Base-by-base conservation (phyloP, 23 red algal genomes). In the Gracilaria gracilis region DNA sequence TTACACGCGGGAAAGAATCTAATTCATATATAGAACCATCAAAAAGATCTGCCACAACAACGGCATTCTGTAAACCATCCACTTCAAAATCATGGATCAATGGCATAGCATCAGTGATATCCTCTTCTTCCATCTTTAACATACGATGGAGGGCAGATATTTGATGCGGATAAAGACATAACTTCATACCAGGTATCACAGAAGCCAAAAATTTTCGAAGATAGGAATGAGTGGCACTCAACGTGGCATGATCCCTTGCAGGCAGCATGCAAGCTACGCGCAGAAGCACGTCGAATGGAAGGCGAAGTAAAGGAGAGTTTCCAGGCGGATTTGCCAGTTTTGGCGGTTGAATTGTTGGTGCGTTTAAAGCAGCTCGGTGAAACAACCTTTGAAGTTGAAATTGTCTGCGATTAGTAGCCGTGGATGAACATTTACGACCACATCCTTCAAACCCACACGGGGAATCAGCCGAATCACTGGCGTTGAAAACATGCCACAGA, bases 81-180 rank as follows among this genome's bases (percentile, higher is more conserved):
- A 77, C 39, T 48, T 77, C 25, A 42, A 77, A 77, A 11, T 50
- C 31, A 37, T 50, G 42, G 72, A 77, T 77, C 20, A 77, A 50
- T 37, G 72, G 72, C 72, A 77, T 77, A 13, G 28, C 23, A 28
- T 20, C 72, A 31, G 12, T 24, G 16, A 51, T 50, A 15, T 21
- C 42, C 0, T 48, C 24, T 62, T 61, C 23, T 36, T 96, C 94
- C 86, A 75, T 85, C 15, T 57, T 40, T 14, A 80, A 19, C 94
- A 96, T 96, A 7, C 72, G 59, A 0, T 14, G 0, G 24, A 96
- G 76, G 12, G 94, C 58, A 12, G 65, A 64, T 1, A 79, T 39
- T 70, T 96, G 94, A 80, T 96, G 94, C 0, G 86, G 94, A 75
- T 92, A 96, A 37, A 96, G 82, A 40, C 31, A 29, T 12, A 96